Base-by-base conservation (phyloP, 495 filamentous ascomycete genomes). In the Tirmania nivea region DNA sequence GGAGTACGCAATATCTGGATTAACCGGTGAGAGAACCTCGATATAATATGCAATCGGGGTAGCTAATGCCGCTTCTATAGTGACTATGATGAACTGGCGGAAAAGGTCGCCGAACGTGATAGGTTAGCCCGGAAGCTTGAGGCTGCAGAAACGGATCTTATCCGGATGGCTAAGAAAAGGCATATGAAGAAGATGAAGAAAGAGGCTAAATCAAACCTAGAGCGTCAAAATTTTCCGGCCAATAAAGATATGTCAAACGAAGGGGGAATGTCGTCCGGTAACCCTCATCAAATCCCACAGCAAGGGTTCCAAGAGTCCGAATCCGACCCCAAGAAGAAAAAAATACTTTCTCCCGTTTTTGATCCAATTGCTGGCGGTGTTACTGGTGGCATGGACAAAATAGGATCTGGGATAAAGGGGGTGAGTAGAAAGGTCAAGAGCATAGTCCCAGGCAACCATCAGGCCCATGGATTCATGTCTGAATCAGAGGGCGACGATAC, bases 1-100 rank as follows among this genome's bases (percentile, higher is more conserved):
- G 90, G 90, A 49, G 80, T 97, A 64, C 78, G 86, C 52, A 95
- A 95, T 65, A 87, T 96, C 35, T 97, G 88, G 86, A 81, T 95
- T 56, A 95, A 94, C 52, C 79, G 90, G 61, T 64, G 45, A 8
- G 55, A 16, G 17, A 12, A n/a, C 25, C 49, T 21, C 31, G 31
- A 21, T 31, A 8, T 35, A 25, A 47, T 21, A 21, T 54, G n/a
- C 51, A 10, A 37, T 51, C 54, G 19, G 39, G 25, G 37, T 8
- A 58, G 16, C 10, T 8, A 31, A 10, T 54, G n/a, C 9, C 8
- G 49, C 35, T 17, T 49, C 37, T 10, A 34, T 20, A 64, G 62
- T 20, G 84, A 96, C 62, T 89, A 82, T 55, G 86, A 90, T 52
- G 78, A 84, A 25, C 75, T 97, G 11, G 74, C 83, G 51, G 82